phyloP scores from a whole-genome alignment of 2,329 filamentous ascomycete genomes.

The Botryotinia convoluta region DNA sequence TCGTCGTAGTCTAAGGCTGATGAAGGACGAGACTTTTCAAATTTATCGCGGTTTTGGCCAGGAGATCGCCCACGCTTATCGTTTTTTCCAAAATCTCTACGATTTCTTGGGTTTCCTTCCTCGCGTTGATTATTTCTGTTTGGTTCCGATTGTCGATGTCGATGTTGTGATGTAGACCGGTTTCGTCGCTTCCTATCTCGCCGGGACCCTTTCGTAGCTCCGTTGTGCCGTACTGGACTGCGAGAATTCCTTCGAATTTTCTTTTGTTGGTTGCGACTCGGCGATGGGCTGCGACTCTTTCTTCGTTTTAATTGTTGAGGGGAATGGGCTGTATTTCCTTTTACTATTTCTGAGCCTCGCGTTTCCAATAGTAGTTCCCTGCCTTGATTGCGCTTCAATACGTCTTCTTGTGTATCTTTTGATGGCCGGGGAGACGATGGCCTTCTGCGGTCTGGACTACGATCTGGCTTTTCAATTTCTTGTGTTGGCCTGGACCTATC shows the following conservation, averaged over 20 bases:
- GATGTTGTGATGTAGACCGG: slow-evolving; percentile 33
- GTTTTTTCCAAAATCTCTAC: slow-evolving; percentile 29
- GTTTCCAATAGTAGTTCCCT: slow-evolving; percentile 38
- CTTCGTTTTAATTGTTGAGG: slow-evolving; percentile 38
- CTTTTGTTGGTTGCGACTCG: slow-evolving; percentile 37
- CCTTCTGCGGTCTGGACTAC: slow-evolving; percentile 36
- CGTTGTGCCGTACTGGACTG: slow-evolving; percentile 35
- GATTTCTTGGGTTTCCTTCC: slow-evolving; percentile 31
- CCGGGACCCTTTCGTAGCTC: slow-evolving; percentile 27
- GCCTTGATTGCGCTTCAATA: slow-evolving; percentile 39
- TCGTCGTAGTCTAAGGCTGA: slow-evolving; percentile 23
- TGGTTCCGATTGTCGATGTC: slow-evolving; percentile 34
- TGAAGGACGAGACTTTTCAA: slow-evolving; percentile 26
- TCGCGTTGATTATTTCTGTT: slow-evolving; percentile 26
- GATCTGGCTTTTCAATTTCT: slow-evolving; percentile 34
- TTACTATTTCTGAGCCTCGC: slow-evolving; percentile 38
- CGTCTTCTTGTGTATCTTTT: slow-evolving; percentile 36
- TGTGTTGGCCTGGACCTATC: slow-evolving; percentile 34
- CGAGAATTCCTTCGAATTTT: slow-evolving; percentile 36
- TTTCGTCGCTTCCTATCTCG: slow-evolving; percentile 33
- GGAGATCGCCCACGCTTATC: slow-evolving; percentile 36
- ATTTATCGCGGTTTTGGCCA: slow-evolving; percentile 32
- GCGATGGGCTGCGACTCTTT: slow-evolving; percentile 38
- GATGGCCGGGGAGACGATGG: slow-evolving; percentile 35
- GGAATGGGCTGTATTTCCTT: slow-evolving; percentile 34